Conservation (phyloP, 305 asterid species). For the Caryopteris hybrid region DNA sequence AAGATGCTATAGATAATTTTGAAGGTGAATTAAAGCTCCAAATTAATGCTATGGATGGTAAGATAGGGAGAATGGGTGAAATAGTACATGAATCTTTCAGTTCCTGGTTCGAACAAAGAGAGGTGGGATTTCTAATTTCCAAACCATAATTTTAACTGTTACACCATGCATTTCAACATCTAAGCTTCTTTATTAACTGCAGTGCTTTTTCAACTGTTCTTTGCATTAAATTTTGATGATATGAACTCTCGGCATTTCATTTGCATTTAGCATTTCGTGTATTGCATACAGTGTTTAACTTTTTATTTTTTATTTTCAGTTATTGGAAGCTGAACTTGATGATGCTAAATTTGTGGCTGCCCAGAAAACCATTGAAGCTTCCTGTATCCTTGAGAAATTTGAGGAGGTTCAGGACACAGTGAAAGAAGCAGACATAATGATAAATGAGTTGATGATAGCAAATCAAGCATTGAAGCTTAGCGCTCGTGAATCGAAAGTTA, state of each 20-base stretch:
- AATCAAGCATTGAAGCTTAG: constrained; percentile 76
- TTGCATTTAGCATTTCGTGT: not conserved
- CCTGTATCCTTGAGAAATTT: constrained; percentile 76
- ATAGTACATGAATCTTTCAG: constrained; percentile 42
- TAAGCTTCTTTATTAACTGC: not conserved
- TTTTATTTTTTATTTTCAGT: constrained; percentile 34
- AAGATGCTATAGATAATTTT: constrained; percentile 49
- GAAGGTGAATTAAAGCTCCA: constrained; percentile 49
- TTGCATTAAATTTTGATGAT: not conserved
- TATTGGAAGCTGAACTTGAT: constrained; percentile 71
- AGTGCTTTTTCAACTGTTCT: not conserved
- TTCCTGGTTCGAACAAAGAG: constrained; percentile 60
- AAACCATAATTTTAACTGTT: not conserved
- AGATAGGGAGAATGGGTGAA: constrained; percentile 50
- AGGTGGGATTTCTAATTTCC: constrained; percentile 44
- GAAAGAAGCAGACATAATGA: constrained; percentile 88
- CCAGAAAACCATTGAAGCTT: constrained; percentile 86
- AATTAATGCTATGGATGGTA: constrained; percentile 45
- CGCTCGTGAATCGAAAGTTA: constrained; percentile 48
- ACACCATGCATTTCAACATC: not conserved
- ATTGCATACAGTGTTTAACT: no score
- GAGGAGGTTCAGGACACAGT: constrained; percentile 89
- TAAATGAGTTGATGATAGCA: constrained; percentile 86
- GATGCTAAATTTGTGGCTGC: constrained; percentile 74
- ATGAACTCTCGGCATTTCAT: not conserved